Percentiles rank a stretch among this genome's conserved stretches.
Evolutionary conservation across 805 yeast species (phyloP).

Genomic region (Candida rishiriensis): DNA sequence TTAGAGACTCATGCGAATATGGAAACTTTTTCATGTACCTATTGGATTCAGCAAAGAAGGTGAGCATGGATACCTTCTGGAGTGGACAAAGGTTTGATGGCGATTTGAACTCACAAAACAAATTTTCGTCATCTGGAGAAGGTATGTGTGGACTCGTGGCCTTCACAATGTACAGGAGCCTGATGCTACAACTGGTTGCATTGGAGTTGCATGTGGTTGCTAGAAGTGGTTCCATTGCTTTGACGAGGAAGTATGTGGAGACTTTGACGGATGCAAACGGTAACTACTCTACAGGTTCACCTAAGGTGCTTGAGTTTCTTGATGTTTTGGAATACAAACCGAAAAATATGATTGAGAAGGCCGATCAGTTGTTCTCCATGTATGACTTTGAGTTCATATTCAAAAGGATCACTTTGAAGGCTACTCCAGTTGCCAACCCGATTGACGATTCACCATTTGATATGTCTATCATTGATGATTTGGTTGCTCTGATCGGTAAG

Average conservation of each 20-base stretch:
- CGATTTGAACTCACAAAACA: constrained; percentile 33
- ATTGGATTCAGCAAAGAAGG: constrained; percentile 48
- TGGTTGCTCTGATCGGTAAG: constrained; percentile 22
- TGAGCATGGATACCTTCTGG: constrained; percentile 56
- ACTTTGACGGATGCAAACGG: constrained; percentile 44
- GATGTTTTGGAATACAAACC: constrained; percentile 63
- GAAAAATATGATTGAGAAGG: constrained; percentile 38
- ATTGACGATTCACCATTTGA: constrained; percentile 35
- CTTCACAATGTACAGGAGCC: constrained; percentile 57
- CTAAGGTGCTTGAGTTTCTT: constrained; percentile 63
- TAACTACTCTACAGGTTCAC: constrained; percentile 52
- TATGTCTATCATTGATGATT: constrained; percentile 34
- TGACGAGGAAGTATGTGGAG: constrained; percentile 48
- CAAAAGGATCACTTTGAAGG: constrained; percentile 32
- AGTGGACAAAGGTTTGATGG: constrained; percentile 40
- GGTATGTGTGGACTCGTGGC: constrained; percentile 52
- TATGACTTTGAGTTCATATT: constrained; percentile 40
- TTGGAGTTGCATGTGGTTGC: constrained; percentile 65
- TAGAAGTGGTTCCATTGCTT: constrained; percentile 41
- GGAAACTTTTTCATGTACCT: constrained; percentile 46
- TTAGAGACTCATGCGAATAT: constrained; percentile 39
- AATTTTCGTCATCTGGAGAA: constrained; percentile 30
- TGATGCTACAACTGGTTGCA: constrained; percentile 60
- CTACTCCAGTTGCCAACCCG: constrained; percentile 13
- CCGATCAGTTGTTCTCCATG: constrained; percentile 30